Percentiles rank a stretch among this genome's conserved stretches.
Conservation (phyloP, 495 filamentous ascomycete genomes). For the Aspergillus ostianus region DNA sequence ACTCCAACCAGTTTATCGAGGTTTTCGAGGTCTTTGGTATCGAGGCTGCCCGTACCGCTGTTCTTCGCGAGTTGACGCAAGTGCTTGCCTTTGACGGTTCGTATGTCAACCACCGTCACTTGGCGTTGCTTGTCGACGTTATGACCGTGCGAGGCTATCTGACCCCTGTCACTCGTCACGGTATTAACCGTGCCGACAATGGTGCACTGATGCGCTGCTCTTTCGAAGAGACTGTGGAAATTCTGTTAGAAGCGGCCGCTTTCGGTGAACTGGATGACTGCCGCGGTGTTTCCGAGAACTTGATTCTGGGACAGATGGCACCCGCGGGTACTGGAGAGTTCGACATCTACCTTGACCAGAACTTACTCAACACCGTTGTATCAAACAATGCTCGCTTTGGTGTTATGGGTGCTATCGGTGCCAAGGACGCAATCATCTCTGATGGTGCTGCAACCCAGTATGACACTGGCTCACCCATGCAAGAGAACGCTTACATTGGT, state of each 20-base stretch:
- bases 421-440: slow-evolving; percentile 64
- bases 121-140: slow-evolving; percentile 93
- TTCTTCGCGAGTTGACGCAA: slow-evolving; percentile 82
- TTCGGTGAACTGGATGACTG: slow-evolving; percentile 96
- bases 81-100: slow-evolving; percentile 97
- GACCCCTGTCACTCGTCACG: slow-evolving; percentile 94
- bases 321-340: slow-evolving; percentile 95
- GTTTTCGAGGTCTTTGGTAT: slow-evolving; percentile 93
- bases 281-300: slow-evolving; percentile 95
- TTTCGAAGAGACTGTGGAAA: slow-evolving; percentile 99
- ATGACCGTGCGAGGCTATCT: slow-evolving; percentile 94
- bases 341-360: slow-evolving; percentile 86
- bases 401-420: slow-evolving; percentile 70
- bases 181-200: slow-evolving; percentile 97
- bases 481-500: slow-evolving; percentile 70
- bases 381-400: slow-evolving; percentile 82
- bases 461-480: slow-evolving; percentile 84
- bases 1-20: slow-evolving; percentile 93
- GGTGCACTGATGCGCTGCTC: slow-evolving; percentile 99
- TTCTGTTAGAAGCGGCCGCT: slow-evolving; percentile 90
- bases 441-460: slow-evolving; percentile 94
- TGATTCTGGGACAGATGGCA: slow-evolving; percentile 96
- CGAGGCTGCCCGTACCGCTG: slow-evolving; percentile 81
- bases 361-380: slow-evolving; percentile 91
- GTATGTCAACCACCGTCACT: slow-evolving; percentile 97